A percentile compares a stretch with the other conserved stretches of the same genome.
Evolutionary conservation across 768 basidiomycete species (phyloP).

Genomic region (Hericium coralloides): DNA sequence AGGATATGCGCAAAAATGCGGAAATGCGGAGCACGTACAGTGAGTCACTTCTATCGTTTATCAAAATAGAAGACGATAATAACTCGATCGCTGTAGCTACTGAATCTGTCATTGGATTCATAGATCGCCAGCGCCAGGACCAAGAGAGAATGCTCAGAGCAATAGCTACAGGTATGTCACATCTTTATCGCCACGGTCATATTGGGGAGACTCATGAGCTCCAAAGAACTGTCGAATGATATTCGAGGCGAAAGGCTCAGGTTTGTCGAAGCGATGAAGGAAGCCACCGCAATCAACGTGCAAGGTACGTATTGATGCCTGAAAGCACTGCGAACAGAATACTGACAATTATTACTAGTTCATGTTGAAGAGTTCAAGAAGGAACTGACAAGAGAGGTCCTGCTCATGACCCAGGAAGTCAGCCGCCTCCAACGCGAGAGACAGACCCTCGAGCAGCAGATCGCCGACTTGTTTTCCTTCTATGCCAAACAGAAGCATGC

Average conservation of each 20-base stretch:
- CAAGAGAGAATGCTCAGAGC: conserved; percentile 63
- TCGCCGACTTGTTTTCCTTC: conserved; percentile 64
- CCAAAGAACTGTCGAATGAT: conserved; percentile 66
- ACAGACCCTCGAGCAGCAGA: conserved; percentile 58
- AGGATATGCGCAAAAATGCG: conserved; percentile 28
- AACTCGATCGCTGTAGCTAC: conserved; percentile 29
- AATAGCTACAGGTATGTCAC: conserved; percentile 48
- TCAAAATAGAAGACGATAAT: conserved; percentile 2
- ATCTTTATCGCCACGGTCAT: not conserved
- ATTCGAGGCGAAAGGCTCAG: conserved; percentile 79
- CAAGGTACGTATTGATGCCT: conserved; percentile 38
- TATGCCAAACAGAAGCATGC: conserved; percentile 57
- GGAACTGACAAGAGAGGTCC: conserved; percentile 65
- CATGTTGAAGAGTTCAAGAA: conserved; percentile 88
- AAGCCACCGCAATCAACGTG: conserved; percentile 83
- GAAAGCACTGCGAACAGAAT: conserved; percentile 61
- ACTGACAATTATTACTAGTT: conserved; percentile 30
- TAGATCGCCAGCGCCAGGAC: conserved; percentile 63
- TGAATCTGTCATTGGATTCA: conserved; percentile 47
- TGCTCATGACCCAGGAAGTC: conserved; percentile 67
- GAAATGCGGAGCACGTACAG: conserved; percentile 35
- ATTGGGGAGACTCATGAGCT: not conserved
- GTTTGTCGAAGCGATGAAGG: conserved; percentile 94
- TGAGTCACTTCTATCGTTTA: conserved; percentile 11
- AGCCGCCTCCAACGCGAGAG: conserved; percentile 56